phyloP scores from a whole-genome alignment of 352 stramenopile species.

The Plasmopara halstedii region DNA sequence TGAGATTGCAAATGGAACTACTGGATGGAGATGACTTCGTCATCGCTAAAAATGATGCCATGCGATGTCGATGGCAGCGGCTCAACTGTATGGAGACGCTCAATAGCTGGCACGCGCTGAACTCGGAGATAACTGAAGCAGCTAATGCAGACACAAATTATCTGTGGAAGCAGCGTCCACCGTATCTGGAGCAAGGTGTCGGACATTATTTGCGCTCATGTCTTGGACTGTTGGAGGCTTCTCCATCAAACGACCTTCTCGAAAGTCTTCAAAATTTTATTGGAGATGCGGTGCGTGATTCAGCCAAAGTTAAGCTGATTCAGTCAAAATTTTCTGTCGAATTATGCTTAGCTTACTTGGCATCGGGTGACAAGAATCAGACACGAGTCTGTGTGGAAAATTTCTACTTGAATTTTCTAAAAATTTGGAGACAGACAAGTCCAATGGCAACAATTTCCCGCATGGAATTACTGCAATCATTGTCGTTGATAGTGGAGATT shows the following conservation, averaged over 20 bases:
- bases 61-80: constrained; percentile 56
- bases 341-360: constrained; percentile 35
- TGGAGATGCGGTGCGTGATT: constrained; percentile 20
- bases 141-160: constrained; percentile 17
- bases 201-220: constrained; percentile 40
- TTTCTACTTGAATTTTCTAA: constrained; percentile 44
- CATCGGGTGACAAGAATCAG: constrained; percentile 33
- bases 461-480: constrained; percentile 50
- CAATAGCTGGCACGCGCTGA: constrained; percentile 63
- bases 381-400: constrained; percentile 49
- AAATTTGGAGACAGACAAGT: constrained; percentile 54
- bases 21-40: constrained; percentile 22
- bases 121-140: constrained; percentile 28
- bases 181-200: constrained; percentile 63
- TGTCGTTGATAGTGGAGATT: constrained; percentile 59
- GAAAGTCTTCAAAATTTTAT: constrained; percentile 19
- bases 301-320: constrained; percentile 29
- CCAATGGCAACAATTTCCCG: constrained; percentile 33
- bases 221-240: constrained; percentile 26
- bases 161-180: constrained; percentile 51
- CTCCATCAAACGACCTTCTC: constrained; percentile 5
- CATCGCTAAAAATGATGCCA: constrained; percentile 31
- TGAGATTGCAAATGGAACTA: constrained; percentile 35
- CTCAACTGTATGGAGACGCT: constrained; percentile 53
- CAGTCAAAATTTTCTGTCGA: constrained; percentile 46